A percentile compares a stretch with the other conserved stretches of the same genome.
These are phyloP conservation scores for Fonsecaea nubica DNA, from an alignment of 2,329 filamentous ascomycete genomes.

Conservation along the genomic window DNA sequence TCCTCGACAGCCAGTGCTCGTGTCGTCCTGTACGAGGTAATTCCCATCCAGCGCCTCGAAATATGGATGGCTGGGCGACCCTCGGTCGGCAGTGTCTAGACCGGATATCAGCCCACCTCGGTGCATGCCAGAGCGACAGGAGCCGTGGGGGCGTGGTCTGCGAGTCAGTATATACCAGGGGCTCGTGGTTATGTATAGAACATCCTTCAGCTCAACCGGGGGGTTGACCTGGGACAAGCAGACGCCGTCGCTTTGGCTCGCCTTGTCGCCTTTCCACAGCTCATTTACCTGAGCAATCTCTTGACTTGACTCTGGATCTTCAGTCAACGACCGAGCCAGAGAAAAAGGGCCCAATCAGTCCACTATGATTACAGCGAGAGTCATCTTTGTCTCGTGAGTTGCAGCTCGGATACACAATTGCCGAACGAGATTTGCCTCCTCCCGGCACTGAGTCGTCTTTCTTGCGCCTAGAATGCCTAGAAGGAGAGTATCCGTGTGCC, in stretches of 20 bases:
- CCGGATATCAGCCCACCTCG: slow-evolving; percentile 1
- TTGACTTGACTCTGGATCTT: not conserved
- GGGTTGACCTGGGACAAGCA: not conserved
- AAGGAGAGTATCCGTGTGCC: not conserved
- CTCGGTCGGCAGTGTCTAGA: not conserved
- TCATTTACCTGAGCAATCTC: not conserved
- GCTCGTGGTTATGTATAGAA: not conserved
- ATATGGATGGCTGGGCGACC: not conserved
- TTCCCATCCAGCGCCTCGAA: not conserved
- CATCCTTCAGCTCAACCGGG: not conserved
- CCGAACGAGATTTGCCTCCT: not conserved
- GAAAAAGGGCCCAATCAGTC: not conserved
- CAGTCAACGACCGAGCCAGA: not conserved
- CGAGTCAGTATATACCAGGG: not conserved
- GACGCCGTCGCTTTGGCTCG: not conserved
- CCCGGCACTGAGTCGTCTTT: not conserved
- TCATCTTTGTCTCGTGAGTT: not conserved
- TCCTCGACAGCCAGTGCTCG: not conserved
- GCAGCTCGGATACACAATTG: not conserved
- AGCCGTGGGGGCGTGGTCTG: not conserved
- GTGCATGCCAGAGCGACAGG: not conserved
- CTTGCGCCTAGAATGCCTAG: not conserved
- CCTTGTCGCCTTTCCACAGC: not conserved
- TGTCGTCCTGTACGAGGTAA: not conserved
- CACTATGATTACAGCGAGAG: not conserved